A percentile compares a stretch with the other conserved stretches of the same genome.
Conservation (phyloP, 2,329 filamentous ascomycete species). For the Fusarium napiforme region DNA sequence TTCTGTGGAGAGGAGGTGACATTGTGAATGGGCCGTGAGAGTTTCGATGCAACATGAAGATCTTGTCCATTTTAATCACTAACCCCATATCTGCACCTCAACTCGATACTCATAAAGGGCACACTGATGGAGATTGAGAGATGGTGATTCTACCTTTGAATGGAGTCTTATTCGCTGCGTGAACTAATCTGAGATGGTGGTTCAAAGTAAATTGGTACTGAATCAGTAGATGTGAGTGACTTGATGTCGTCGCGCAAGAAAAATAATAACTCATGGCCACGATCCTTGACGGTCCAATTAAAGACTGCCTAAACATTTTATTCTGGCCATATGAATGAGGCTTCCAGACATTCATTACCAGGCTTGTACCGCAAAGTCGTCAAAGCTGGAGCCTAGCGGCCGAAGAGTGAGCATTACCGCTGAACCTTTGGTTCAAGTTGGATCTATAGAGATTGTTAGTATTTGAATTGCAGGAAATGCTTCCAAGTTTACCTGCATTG, state of each 20-base stretch:
- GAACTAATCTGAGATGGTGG: too few species aligned
- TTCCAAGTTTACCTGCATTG: too few species aligned
- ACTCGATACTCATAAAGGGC: background rate
- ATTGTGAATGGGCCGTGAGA: background rate
- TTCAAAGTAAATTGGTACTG: background rate
- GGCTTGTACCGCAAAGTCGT: too few species aligned
- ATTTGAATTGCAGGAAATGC: accelerated
- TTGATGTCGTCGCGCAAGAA: accelerated
- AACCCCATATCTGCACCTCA: background rate
- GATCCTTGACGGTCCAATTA: too few species aligned
- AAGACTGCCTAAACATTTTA: background rate
- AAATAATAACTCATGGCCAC: background rate
- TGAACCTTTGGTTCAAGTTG: background rate
- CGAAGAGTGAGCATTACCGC: too few species aligned
- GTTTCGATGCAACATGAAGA: background rate
- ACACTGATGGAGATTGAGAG: accelerated
- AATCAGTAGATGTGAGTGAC: too few species aligned
- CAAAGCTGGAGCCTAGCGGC: background rate
- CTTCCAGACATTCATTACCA: background rate
- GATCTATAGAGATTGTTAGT: background rate
- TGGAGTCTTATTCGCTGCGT: too few species aligned
- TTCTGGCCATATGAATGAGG: too few species aligned
- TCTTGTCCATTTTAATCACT: background rate
- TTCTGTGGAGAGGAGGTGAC: conserved; percentile 1
- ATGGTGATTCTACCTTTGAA: too few species aligned